Percentiles rank a stretch among this genome's conserved stretches.
Evolutionary conservation across 2,329 filamentous ascomycete genomes (phyloP).

Genomic region (Colletotrichum coccodes): DNA sequence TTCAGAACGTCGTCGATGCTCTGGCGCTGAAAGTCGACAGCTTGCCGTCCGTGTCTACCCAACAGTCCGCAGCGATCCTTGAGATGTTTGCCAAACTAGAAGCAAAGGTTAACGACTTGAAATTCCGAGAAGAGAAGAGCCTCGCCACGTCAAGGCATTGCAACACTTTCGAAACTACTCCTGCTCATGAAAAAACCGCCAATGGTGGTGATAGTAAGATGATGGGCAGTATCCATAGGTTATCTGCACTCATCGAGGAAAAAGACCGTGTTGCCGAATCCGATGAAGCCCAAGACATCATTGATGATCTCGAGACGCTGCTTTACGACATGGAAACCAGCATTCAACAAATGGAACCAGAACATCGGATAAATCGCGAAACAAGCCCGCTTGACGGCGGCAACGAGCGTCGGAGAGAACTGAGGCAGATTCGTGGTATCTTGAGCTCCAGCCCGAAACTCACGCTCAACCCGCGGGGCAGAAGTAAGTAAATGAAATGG

Average conservation of each 20-base stretch:
- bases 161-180: not conserved
- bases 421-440: not conserved
- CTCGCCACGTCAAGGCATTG: not conserved
- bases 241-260: not conserved
- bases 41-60: not conserved
- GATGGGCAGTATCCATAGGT: not conserved
- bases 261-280: not conserved
- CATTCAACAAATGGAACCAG: not conserved
- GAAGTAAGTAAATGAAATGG: not conserved
- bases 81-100: not conserved
- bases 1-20: not conserved
- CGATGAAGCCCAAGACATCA: not conserved
- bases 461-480: not conserved
- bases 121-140: not conserved
- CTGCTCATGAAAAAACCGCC: no score
- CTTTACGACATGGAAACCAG: not conserved
- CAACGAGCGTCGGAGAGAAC: not conserved
- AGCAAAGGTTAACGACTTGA: not conserved
- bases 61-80: not conserved
- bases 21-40: not conserved
- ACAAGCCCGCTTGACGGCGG: no score
- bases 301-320: not conserved
- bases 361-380: no score
- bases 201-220: not conserved
- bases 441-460: not conserved